Percentiles rank a stretch among this genome's conserved stretches.
Evolutionary conservation across 2,329 filamentous ascomycete species (phyloP).

Genomic region (Colletotrichum lupini): DNA sequence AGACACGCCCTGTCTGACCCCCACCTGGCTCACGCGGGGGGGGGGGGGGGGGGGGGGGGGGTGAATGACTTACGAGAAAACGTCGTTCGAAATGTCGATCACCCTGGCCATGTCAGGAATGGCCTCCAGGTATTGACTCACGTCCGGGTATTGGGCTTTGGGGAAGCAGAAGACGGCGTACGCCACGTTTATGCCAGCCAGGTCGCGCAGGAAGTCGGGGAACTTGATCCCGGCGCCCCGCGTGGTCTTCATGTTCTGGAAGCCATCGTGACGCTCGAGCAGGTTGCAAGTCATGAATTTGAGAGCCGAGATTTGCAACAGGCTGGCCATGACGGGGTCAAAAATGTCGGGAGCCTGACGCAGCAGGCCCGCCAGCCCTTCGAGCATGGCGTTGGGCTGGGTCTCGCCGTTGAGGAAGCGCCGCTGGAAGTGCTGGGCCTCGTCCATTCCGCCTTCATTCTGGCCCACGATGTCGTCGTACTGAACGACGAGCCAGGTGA

Average conservation of each 20-base stretch:
- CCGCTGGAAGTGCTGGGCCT: slow-evolving; percentile 34
- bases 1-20: no score
- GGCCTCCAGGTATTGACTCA: slow-evolving; percentile 37
- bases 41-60: background rate
- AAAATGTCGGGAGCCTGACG: slow-evolving; percentile 37
- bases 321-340: slow-evolving; percentile 36
- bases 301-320: slow-evolving; percentile 37
- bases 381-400: slow-evolving; percentile 37
- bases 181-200: slow-evolving; percentile 38
- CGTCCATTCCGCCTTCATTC: slow-evolving; percentile 36
- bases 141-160: slow-evolving; percentile 35
- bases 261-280: slow-evolving; percentile 37
- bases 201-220: slow-evolving; percentile 37
- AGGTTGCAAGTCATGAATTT: slow-evolving; percentile 39
- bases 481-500: slow-evolving; percentile 39
- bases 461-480: slow-evolving; percentile 39
- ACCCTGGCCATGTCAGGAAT: slow-evolving; percentile 39
- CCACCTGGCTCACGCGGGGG: no score
- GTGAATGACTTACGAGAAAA: slow-evolving; percentile 37
- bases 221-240: slow-evolving; percentile 33
- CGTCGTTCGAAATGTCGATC: slow-evolving; percentile 39
- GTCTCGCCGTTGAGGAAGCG: slow-evolving; percentile 37
- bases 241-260: slow-evolving; percentile 36
- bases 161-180: slow-evolving; percentile 40
- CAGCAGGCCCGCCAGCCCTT: slow-evolving; percentile 31